These are phyloP conservation scores for Hypoxylon sp. DNA, from an alignment of 2,329 filamentous ascomycete genomes.

Conservation along the genomic window DNA sequence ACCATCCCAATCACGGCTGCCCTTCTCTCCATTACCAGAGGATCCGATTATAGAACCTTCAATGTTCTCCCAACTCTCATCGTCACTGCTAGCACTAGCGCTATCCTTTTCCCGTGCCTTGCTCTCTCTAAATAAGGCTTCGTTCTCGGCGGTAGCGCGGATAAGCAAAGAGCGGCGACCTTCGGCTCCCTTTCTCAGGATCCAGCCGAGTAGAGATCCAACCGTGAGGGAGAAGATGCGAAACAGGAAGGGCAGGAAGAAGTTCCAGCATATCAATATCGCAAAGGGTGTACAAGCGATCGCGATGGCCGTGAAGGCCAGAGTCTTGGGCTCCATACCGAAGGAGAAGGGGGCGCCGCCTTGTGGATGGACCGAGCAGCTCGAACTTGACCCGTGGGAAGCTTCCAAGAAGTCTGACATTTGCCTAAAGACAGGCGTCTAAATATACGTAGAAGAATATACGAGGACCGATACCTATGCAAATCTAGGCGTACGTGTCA, in stretches of 20 bases:
- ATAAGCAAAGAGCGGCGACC: conserved; percentile 73
- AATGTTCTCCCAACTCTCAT: conserved; percentile 78
- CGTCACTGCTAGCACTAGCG: conserved; percentile 59
- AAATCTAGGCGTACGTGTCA: conserved; percentile 37
- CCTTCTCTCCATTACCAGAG: conserved; percentile 58
- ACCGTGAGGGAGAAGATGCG: conserved; percentile 57
- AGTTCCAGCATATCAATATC: conserved; percentile 51
- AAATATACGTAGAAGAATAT: conserved; percentile 17
- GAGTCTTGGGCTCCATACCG: conserved; percentile 48
- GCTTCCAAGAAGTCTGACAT: conserved; percentile 18
- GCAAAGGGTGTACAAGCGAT: conserved; percentile 52
- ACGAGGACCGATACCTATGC: conserved; percentile 14
- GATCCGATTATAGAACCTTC: conserved; percentile 61
- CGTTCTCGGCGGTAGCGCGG: conserved; percentile 63
- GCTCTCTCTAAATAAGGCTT: conserved; percentile 54
- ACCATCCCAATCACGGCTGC: conserved; percentile 79
- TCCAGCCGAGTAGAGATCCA: conserved; percentile 69
- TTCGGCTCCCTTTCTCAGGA: conserved; percentile 73
- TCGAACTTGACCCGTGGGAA: conserved; percentile 9
- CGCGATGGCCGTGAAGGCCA: conserved; percentile 49
- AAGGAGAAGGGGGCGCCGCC: conserved; percentile 36
- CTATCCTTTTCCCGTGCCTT: conserved; percentile 52
- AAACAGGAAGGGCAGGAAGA: conserved; percentile 53
- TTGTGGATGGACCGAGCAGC: conserved; percentile 19
- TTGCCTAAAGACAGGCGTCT: conserved; percentile 31